A percentile compares a stretch with the other conserved stretches of the same genome.
Evolutionary conservation across 345 rosid genomes (phyloP).

Genomic region (Lepidium didymum): DNA sequence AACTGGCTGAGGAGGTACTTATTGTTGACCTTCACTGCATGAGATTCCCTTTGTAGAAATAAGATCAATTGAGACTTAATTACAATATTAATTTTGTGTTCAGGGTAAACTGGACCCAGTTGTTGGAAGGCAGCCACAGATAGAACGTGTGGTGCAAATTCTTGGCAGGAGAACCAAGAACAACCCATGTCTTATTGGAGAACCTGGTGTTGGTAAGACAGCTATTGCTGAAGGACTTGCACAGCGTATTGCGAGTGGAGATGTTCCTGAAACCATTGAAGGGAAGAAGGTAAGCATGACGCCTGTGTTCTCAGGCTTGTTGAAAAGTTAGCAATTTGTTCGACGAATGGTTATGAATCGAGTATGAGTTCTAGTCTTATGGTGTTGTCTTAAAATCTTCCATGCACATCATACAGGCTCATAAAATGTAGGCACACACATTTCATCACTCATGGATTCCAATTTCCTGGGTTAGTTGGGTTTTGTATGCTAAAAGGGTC

Average conservation of each 20-base stretch:
- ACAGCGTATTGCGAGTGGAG: conserved; percentile 84
- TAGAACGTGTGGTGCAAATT: conserved; percentile 93
- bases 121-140: conserved; percentile 96
- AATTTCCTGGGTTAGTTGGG: neutral
- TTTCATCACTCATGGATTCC: neutral
- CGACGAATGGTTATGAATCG: no score
- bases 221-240: conserved; percentile 99
- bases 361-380: neutral
- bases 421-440: neutral
- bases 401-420: neutral
- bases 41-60: neutral
- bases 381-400: neutral
- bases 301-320: neutral
- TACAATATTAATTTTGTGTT: neutral
- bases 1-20: conserved; percentile 91
- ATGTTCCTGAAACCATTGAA: conserved; percentile 97
- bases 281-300: conserved; percentile 69
- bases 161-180: conserved; percentile 97
- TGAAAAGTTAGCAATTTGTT: neutral
- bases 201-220: conserved; percentile 99
- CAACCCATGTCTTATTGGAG: conserved; percentile 98
- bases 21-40: neutral
- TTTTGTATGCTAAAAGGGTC: neutral
- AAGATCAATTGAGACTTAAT: neutral
- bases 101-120: conserved; percentile 99